Evolutionary conservation across 164 flowering plant genomes (phyloP).

Genomic region (Protea cynaroides): DNA sequence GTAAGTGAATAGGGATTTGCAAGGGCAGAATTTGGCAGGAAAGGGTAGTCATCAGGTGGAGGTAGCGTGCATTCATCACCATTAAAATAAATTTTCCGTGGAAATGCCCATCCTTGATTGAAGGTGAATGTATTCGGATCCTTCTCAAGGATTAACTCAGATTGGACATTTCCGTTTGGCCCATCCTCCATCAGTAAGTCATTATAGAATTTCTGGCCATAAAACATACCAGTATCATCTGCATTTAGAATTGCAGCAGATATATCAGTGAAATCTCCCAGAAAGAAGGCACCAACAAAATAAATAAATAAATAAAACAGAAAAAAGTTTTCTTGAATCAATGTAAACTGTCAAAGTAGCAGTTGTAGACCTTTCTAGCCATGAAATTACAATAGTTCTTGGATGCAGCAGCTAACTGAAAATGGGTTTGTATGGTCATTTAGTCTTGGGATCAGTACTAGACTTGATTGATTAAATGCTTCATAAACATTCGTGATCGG

Average conservation of each 20-base stretch:
- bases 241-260: constrained; percentile 21
- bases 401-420: too few relatives aligned
- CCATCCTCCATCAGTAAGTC: constrained; percentile 82
- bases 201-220: constrained; percentile 77
- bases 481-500: too few relatives aligned
- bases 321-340: neutral
- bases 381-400: too few relatives aligned
- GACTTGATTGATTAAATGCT: too few relatives aligned
- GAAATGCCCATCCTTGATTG: constrained; percentile 85
- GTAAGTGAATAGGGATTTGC: constrained; percentile 10
- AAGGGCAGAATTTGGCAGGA: constrained; percentile 52
- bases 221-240: constrained; percentile 91
- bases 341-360: neutral
- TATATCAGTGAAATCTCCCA: neutral
- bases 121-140: constrained; percentile 51
- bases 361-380: neutral
- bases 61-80: constrained; percentile 86
- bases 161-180: constrained; percentile 65
- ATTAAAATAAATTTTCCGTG: constrained; percentile 73
- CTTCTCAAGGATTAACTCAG: constrained; percentile 69
- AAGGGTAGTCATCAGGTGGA: constrained; percentile 70
- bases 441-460: too few relatives aligned
- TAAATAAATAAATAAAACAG: too few relatives aligned
- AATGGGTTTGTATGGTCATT: too few relatives aligned
- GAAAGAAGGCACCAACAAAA: too few relatives aligned